phyloP scores from a whole-genome alignment of 2,329 filamentous ascomycete species.

The Aspergillus udagawae region DNA sequence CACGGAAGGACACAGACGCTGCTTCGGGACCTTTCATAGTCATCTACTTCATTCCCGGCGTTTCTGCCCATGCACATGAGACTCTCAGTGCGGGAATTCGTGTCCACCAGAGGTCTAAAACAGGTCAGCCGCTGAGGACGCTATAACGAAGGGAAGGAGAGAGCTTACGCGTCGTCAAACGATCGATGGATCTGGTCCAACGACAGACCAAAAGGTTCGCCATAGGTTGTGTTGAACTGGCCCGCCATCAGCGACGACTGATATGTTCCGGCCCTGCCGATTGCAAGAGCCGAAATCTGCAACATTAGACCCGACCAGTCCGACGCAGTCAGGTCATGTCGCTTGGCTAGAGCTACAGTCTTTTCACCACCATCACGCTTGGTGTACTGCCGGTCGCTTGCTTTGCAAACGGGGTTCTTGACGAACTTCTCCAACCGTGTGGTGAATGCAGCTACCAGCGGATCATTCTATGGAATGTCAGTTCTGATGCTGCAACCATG shows the following conservation, averaged over 20 bases:
- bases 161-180: neutral
- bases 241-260: neutral
- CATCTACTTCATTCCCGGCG: neutral
- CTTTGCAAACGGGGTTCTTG: neutral
- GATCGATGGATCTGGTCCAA: neutral
- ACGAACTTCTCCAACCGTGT: neutral
- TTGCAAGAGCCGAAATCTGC: neutral
- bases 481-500: neutral
- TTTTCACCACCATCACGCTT: neutral
- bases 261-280: neutral
- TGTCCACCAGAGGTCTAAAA: neutral
- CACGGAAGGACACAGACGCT: neutral
- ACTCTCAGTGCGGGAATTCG: neutral
- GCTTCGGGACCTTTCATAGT: neutral
- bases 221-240: neutral
- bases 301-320: neutral
- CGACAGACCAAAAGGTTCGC: neutral
- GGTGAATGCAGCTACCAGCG: neutral
- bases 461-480: neutral
- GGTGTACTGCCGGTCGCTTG: neutral
- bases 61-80: neutral
- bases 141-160: neutral
- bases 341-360: neutral
- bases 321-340: neutral
- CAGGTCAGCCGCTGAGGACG: neutral